Evolutionary conservation across 164 flowering plant genomes (phyloP).

Genomic region (Euptelea pleiosperma): DNA sequence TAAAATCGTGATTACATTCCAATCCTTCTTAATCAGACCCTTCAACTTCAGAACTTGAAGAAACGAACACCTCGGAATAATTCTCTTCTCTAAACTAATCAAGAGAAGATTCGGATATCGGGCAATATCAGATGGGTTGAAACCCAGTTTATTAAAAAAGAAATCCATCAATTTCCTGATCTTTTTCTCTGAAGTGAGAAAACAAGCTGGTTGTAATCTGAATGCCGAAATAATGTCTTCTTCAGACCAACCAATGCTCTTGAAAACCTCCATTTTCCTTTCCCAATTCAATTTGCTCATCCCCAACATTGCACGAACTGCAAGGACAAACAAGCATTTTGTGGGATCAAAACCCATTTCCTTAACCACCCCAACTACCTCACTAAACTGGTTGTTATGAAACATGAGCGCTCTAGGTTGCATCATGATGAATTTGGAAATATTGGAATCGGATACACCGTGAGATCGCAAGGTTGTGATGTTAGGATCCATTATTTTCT

Average conservation of each 20-base stretch:
- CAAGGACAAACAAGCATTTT: not conserved
- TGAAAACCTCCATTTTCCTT: not conserved
- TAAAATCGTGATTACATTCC: too few species aligned
- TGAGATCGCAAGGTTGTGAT: constrained; percentile 1
- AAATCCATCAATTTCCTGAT: too few species aligned
- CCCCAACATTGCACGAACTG: not conserved
- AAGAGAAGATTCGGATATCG: too few species aligned
- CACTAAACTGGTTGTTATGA: not conserved
- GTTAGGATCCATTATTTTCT: constrained; percentile 5
- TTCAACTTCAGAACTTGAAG: too few species aligned
- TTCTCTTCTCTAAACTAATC: too few species aligned
- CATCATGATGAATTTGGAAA: not conserved
- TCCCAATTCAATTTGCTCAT: not conserved
- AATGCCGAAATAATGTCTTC: constrained; percentile 2
- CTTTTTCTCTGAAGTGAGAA: constrained; percentile 7
- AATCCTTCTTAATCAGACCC: too few species aligned
- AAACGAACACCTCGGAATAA: too few species aligned
- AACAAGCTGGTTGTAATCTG: not conserved
- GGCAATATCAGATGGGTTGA: too few species aligned
- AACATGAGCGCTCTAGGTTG: not conserved
- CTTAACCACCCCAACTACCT: not conserved
- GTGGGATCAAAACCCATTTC: constrained; percentile 2
- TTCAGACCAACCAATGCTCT: constrained; percentile 9
- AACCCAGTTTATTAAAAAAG: too few species aligned
- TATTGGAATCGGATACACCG: constrained; percentile 8